These are phyloP conservation scores for Citrus inodora DNA, from an alignment of 345 rosid species.

Conservation along the genomic window DNA sequence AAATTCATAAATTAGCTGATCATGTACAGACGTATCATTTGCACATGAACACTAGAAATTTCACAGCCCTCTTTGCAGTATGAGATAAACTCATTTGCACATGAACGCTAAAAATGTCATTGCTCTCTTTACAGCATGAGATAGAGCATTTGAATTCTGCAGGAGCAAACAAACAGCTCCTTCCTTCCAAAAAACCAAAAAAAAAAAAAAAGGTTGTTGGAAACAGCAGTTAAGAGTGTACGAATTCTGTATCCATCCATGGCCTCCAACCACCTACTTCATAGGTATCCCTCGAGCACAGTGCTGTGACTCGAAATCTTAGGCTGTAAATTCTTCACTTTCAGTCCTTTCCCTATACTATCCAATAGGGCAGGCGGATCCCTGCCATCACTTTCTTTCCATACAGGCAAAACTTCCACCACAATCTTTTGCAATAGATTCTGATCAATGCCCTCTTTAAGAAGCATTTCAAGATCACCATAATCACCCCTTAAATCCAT, in stretches of 20 bases:
- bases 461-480: conserved; percentile 46
- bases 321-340: conserved; percentile 45
- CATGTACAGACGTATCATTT: too few species aligned
- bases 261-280: conserved; percentile 6
- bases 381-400: conserved; percentile 29
- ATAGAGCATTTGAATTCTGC: not conserved
- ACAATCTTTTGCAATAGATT: conserved; percentile 50
- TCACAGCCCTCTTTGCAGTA: too few species aligned
- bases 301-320: conserved; percentile 36
- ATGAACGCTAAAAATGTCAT: not conserved
- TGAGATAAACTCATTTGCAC: not conserved
- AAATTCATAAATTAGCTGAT: too few species aligned
- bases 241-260: not conserved
- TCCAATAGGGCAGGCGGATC: conserved; percentile 17
- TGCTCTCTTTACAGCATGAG: not conserved
- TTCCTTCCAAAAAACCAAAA: too few species aligned
- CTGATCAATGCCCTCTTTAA: conserved; percentile 45
- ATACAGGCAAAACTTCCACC: conserved; percentile 63
- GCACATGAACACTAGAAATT: not conserved
- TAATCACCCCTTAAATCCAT: conserved; percentile 58
- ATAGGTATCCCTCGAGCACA: conserved; percentile 62
- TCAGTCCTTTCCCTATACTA: conserved; percentile 32
- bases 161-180: too few species aligned
- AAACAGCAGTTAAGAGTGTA: not conserved
- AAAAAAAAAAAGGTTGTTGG: too few species aligned